These are phyloP conservation scores for Phytophthora parvispora DNA, from an alignment of 352 stramenopile genomes.

Conservation along the genomic window DNA sequence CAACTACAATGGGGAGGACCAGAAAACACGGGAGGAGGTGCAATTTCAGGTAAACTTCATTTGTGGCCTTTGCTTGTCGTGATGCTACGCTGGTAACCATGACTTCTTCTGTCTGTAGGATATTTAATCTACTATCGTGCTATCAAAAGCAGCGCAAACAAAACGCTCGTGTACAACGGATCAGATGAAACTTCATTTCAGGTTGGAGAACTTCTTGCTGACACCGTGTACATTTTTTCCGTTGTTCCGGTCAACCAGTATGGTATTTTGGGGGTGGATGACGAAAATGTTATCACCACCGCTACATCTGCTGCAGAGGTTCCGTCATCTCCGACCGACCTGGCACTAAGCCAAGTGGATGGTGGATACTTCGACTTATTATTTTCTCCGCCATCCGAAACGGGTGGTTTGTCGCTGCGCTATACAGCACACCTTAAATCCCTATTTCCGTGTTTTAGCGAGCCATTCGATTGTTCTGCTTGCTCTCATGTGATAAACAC, in stretches of 20 bases:
- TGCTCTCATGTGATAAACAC: slow-evolving; percentile 29
- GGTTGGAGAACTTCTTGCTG: slow-evolving; percentile 33
- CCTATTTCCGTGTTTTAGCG: slow-evolving; percentile 36
- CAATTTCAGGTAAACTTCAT: slow-evolving; percentile 37
- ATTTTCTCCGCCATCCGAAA: slow-evolving; percentile 27
- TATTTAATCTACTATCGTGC: slow-evolving; percentile 35
- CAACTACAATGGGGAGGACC: slow-evolving; percentile 44
- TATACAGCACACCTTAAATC: slow-evolving; percentile 35
- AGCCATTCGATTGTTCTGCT: slow-evolving; percentile 15
- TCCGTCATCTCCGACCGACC: slow-evolving; percentile 28
- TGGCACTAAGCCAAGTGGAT: slow-evolving; percentile 18
- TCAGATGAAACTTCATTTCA: slow-evolving; percentile 16
- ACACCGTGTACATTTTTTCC: slow-evolving; percentile 41
- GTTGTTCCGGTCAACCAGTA: slow-evolving; percentile 60
- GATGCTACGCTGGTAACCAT: background rate
- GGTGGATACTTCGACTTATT: slow-evolving; percentile 44
- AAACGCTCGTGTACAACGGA: slow-evolving; percentile 37
- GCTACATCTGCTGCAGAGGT: slow-evolving; percentile 18
- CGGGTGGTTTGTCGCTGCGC: slow-evolving; percentile 40
- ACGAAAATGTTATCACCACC: slow-evolving; percentile 23
- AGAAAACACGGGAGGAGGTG: slow-evolving; percentile 48
- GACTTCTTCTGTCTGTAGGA: slow-evolving; percentile 16
- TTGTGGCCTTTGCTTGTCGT: background rate
- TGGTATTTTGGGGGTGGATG: slow-evolving; percentile 21
- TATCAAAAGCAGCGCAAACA: background rate